phyloP scores from a whole-genome alignment of 1,139 yeast species.

The Nakaseomyces bracarensis region DNA sequence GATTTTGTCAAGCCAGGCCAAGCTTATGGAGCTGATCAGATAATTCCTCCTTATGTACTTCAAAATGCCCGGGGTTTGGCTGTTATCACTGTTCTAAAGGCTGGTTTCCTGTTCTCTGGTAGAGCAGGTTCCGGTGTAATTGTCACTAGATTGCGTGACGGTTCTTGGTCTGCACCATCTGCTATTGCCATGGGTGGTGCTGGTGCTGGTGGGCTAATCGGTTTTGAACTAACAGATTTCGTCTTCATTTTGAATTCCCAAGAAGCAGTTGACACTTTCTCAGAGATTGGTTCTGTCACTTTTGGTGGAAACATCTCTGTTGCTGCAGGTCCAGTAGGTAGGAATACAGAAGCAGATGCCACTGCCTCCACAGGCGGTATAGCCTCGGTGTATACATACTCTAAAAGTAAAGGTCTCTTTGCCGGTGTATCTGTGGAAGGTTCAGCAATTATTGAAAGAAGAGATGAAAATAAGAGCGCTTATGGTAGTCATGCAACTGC shows the following conservation, averaged over 20 bases:
- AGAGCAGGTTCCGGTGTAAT: slow-evolving; percentile 96
- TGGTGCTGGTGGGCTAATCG: slow-evolving; percentile 96
- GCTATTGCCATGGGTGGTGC: slow-evolving; percentile 96
- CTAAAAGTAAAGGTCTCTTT: slow-evolving; percentile 91
- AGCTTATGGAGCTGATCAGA: slow-evolving; percentile 73
- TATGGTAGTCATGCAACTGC: slow-evolving; percentile 86
- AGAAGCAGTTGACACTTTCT: slow-evolving; percentile 87
- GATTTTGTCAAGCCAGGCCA: slow-evolving; percentile 92
- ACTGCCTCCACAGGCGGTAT: slow-evolving; percentile 80
- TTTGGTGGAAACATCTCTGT: slow-evolving; percentile 91
- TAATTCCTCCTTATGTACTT: slow-evolving; percentile 85
- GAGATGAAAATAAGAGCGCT: slow-evolving; percentile 91
- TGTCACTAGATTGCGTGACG: slow-evolving; percentile 88
- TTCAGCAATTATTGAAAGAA: slow-evolving; percentile 84
- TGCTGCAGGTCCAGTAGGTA: slow-evolving; percentile 95
- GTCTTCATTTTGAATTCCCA: slow-evolving; percentile 82
- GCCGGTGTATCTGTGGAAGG: slow-evolving; percentile 98
- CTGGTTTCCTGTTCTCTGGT: slow-evolving; percentile 92
- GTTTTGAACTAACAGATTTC: slow-evolving; percentile 93
- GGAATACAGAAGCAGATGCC: slow-evolving; percentile 96
- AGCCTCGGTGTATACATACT: slow-evolving; percentile 86
- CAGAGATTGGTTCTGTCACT: slow-evolving; percentile 88
- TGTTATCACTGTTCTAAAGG: slow-evolving; percentile 82
- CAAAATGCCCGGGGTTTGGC: slow-evolving; percentile 91
- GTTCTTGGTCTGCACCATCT: slow-evolving; percentile 96